phyloP scores from a whole-genome alignment of 371 early-diverging fungal species.

The Mortierella sp. region DNA sequence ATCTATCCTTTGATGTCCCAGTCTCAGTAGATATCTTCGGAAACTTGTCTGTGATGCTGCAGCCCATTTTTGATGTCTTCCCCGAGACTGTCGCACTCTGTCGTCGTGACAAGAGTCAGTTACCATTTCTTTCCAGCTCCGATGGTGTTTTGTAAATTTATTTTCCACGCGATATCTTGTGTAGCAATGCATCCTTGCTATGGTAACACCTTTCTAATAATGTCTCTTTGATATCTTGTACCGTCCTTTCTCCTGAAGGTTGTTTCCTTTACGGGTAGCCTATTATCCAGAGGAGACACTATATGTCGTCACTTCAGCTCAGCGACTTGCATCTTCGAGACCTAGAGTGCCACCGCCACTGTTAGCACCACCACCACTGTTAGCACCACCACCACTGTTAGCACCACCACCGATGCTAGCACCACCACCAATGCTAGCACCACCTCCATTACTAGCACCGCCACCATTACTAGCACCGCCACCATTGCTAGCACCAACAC shows the following conservation, averaged over 20 bases:
- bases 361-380: not conserved
- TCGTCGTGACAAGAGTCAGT: not conserved
- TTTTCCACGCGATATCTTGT: too few relatives aligned
- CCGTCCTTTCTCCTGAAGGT: constrained; percentile 4
- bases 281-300: constrained; percentile 9
- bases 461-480: not conserved
- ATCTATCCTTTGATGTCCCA: constrained; percentile 23
- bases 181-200: not conserved
- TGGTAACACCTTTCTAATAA: not conserved
- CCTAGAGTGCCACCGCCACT: not conserved
- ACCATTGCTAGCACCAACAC: not conserved
- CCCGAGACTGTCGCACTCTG: constrained; percentile 18
- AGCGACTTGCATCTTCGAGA: not conserved
- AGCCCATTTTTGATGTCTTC: constrained; percentile 28
- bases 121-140: constrained; percentile 22
- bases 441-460: not conserved
- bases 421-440: not conserved
- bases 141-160: constrained; percentile 26
- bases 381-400: not conserved
- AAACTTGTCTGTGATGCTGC: constrained; percentile 15
- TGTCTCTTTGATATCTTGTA: too few relatives aligned
- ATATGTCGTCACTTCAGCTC: too few relatives aligned
- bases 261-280: constrained; percentile 23
- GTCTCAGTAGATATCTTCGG: constrained; percentile 2
- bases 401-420: not conserved